Conservation (phyloP, 805 yeast species). For the Cyberlindnera lachancei region DNA sequence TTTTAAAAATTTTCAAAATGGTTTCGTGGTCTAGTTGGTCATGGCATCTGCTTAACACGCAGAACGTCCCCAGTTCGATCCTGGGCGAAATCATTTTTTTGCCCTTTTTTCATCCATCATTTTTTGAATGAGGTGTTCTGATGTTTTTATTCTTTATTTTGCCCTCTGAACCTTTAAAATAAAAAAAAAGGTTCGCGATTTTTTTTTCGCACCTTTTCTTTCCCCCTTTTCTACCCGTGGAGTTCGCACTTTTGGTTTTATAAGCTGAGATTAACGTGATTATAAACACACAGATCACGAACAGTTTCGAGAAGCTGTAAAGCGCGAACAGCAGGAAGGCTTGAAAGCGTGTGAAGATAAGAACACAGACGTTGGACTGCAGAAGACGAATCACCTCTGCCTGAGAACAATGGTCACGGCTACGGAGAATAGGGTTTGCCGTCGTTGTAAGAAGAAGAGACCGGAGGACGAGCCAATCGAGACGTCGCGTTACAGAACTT, state of each 20-base stretch:
- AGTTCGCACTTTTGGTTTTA: no score
- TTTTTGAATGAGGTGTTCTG: not conserved
- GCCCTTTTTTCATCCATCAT: constrained; percentile 1
- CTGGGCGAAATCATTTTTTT: constrained; percentile 93
- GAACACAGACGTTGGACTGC: no score
- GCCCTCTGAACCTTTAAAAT: not conserved
- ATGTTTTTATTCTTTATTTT: no score
- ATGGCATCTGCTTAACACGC: constrained; percentile 99
- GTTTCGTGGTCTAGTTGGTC: constrained; percentile 99
- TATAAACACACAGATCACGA: no score
- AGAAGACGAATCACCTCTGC: no score
- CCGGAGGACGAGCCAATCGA: constrained; percentile 23
- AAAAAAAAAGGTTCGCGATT: not conserved
- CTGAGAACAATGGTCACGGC: constrained; percentile 5
- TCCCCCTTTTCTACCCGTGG: not conserved
- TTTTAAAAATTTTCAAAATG: no score
- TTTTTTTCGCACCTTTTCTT: not conserved
- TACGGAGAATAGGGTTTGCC: constrained; percentile 16
- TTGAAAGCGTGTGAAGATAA: no score
- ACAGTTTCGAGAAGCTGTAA: no score
- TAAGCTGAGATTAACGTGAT: no score
- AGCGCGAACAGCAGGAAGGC: no score
- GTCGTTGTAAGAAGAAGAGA: constrained; percentile 26
- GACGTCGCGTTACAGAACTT: constrained; percentile 25
- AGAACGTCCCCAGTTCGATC: constrained; percentile 99